Percentiles rank a stretch among this genome's conserved stretches.
These are phyloP conservation scores for Manihot esculenta DNA, from an alignment of 441 rosid species.

Conservation along the genomic window DNA sequence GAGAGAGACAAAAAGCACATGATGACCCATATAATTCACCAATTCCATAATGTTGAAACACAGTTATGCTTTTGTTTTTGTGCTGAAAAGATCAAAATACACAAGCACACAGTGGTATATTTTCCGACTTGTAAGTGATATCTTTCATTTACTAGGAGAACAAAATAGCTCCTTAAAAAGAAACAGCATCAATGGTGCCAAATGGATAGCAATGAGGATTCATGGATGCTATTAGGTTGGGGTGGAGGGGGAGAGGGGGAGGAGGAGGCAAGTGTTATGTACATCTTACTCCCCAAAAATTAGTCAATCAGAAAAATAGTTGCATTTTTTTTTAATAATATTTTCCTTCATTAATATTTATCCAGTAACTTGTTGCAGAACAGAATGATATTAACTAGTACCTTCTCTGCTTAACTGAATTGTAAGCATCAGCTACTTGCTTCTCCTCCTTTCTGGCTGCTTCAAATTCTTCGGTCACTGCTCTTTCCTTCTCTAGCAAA, in stretches of 20 bases:
- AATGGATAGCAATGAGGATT: no score
- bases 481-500: slow-evolving; percentile 79
- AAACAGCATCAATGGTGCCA: not conserved
- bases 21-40: no score
- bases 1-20: no score
- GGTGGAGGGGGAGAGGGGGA: no score
- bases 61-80: no score
- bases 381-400: slow-evolving; percentile 17
- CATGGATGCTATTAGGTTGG: no score
- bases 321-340: not conserved
- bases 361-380: not conserved
- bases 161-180: not conserved
- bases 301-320: not conserved
- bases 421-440: slow-evolving; percentile 77
- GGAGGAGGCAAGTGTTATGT: no score
- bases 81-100: no score
- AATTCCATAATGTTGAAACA: no score
- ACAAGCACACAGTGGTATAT: no score
- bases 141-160: not conserved
- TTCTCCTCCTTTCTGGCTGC: slow-evolving; percentile 88
- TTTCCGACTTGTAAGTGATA: not conserved
- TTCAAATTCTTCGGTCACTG: slow-evolving; percentile 81
- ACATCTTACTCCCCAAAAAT: not conserved
- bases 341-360: not conserved
- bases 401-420: slow-evolving; percentile 81